Evolutionary conservation across 805 yeast species (phyloP), one percentile per base, ranked within the genome.

Genomic region (Myxozyma monticola): DNA sequence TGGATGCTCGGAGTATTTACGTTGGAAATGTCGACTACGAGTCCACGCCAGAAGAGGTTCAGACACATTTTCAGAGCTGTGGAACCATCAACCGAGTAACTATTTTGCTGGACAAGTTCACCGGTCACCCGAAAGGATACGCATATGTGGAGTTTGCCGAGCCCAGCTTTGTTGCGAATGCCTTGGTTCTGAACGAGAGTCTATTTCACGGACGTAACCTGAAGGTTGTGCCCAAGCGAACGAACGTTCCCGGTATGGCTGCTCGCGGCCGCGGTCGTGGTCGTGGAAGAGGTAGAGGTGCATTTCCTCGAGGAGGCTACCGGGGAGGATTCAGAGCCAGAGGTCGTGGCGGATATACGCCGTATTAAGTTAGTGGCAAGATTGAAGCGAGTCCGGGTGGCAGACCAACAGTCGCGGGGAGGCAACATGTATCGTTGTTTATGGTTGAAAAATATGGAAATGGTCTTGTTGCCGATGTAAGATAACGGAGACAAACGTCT

Each of bases 1-100:
- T 82, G n/a, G 96, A 88, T 65, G 74, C 84, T 3, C 77, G 89
- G 55, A 82, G 89, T 3, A 75, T 88, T 20, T 88, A 81, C 68
- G 89, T 88, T 21, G 95, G 95, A 2, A 86, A 85, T 61, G 93
- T 88, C 22, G 96, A 88, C 63, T 87, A 84, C 65, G 83, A 78
- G 9, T 69, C 90, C 15, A 80, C 87, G 6, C 90, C 95, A 22
- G 83, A 83, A 59, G 95, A 88, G 60, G 73, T 88, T 33, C 91
- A 86, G 61, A 76, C 81, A 53, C 85, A 81, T 61, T 88, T 88
- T 68, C 76, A 80, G 46, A 65, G 76, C 2, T 80, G 81, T 40
- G 96, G 96, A 0, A 75, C 79, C 5, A 85, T 88, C 46, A 83
- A 85, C 63, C 76, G 96, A 60, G 88, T 88, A 29, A 87, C 93